Evolutionary conservation across 2,329 filamentous ascomycete species (phyloP), one percentile per base, ranked within the genome.

Genomic region (Fusarium secorum): DNA sequence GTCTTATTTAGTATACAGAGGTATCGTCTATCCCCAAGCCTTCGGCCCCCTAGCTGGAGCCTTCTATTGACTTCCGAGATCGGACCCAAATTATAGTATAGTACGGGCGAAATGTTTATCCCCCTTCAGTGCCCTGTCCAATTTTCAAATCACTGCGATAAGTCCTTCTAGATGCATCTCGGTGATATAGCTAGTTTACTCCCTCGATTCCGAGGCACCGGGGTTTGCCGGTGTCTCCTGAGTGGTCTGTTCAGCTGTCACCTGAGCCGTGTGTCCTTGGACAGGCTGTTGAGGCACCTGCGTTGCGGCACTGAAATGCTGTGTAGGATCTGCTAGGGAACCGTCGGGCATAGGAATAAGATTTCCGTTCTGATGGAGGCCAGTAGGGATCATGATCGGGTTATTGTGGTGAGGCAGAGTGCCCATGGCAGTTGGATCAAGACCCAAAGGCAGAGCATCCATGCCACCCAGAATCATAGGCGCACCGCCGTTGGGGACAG

Each of bases 401-500:
- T 71, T 71, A 38, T 64, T 71, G 46, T 75, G 73, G 28, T 70
- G 72, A 44, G 72, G 73, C n/a, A 78, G 55, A 15, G 70, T 70
- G n/a, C 66, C 70, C 59, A 76, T 71, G 42, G 61, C 65, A 20
- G 71, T 64, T 28, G 73, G 71, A 39, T 77, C 75, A 26, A 73
- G 66, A 24, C 60, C 70, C 48, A 79, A 68, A 44, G 74, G 70
- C 18, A 78, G 61, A 48, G 60, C 66, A 20, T 68, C 69, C 60
- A 77, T 72, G 42, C 72, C 60, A 9, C 66, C 56, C 22, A 79
- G 63, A 62, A 76, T 73, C 46, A 77, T 64, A 26, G 70, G 65
- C 32, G 55, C 68, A 35, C 56, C 67, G 20, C 74, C 77, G 28
- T 76, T 78, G 39, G 75, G 71, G 5, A 70, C 65, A 32, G 64